phyloP scores from a whole-genome alignment of 202 grass and related monocot species.

The Schoenoplectus tabernaemontani region DNA sequence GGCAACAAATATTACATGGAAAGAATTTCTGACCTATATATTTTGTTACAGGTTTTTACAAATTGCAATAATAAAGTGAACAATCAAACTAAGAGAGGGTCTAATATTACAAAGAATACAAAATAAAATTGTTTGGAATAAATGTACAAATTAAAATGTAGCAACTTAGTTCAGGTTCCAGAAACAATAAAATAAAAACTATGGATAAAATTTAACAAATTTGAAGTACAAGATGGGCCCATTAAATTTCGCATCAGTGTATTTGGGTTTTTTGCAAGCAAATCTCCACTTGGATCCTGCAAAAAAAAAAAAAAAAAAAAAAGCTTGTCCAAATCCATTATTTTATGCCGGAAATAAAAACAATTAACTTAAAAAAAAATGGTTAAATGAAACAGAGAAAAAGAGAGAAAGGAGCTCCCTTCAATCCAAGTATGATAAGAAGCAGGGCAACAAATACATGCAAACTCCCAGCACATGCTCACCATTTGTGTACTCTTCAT shows the following conservation, averaged over 20 bases:
- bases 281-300: background rate
- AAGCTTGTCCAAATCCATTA: background rate
- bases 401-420: constrained; percentile 76
- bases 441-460: constrained; percentile 30
- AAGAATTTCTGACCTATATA: background rate
- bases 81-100: no score
- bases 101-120: background rate
- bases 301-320: background rate
- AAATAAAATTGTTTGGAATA: background rate
- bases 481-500: constrained; percentile 43
- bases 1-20: background rate
- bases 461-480: constrained; percentile 68
- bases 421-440: constrained; percentile 95
- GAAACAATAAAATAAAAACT: background rate
- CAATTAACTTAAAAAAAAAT: background rate
- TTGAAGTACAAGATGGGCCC: background rate
- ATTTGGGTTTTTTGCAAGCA: background rate
- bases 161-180: background rate
- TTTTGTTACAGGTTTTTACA: background rate
- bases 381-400: background rate
- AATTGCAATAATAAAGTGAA: background rate
- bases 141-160: no score
- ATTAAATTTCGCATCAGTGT: background rate
- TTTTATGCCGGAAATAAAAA: background rate
- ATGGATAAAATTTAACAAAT: background rate